Evolutionary conservation across 2,329 filamentous ascomycete species (phyloP), one percentile per base, ranked within the genome.

Genomic region (Pseudonectria foliicola): DNA sequence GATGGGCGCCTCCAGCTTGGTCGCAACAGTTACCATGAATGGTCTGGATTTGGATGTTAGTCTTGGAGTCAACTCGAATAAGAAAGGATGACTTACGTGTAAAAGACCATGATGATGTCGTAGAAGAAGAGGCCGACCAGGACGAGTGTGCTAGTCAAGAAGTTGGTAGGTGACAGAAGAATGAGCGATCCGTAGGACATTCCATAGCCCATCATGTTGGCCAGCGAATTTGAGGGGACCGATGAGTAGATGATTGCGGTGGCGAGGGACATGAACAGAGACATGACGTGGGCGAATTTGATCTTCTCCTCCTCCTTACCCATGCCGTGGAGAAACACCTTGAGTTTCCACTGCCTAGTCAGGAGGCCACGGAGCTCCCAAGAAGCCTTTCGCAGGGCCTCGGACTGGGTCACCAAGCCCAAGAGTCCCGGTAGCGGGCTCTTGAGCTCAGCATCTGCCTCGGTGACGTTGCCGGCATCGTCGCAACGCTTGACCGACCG

Each of bases 71-170:
- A 6, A n/a, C 15, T 14, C 6, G 13, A 13, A 10, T 29, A 3
- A n/a, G n/a, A 7, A 6, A n/a, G 6, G 5, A 3, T 4, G n/a
- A 68, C 75, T 61, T 55, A 80, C 66, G 84, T 89, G 56, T 83
- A 92, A 55, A 92, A 92, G 6, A 92, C 85, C 70, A 90, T 88
- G 59, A 92, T 80, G 31, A 98, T 90, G 56, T 98, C 90, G 54
- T 98, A 98, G 53, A 94, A 77, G 65, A 96, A 96, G 1, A 96
- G 68, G 0, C 82, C 85, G 8, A 70, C 65, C 2, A 96, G 68
- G 8, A 96, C 79, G 28, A 89, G 60, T 6, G 82, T 83, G 1
- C 87, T 87, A 0, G 85, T 95, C 35, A 74, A 65, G 54, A 95
- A 94, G 0, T 86, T 90, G 0, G 88, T 94, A 0, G 89, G 88